Conservation (phyloP, 371 early-diverging fungal genomes). For the Mucor piriformis region DNA sequence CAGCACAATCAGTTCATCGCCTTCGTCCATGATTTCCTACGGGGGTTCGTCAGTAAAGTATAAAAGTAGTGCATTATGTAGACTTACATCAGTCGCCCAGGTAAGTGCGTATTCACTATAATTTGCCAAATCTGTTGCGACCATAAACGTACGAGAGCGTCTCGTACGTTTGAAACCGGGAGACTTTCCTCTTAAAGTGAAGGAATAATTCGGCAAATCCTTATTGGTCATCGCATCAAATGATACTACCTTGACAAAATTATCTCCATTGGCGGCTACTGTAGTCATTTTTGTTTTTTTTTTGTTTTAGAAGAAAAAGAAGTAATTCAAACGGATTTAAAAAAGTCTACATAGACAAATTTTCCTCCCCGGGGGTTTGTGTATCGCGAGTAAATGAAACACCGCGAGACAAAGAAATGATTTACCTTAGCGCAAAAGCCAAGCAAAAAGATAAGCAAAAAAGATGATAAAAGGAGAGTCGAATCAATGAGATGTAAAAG, state of each 20-base stretch:
- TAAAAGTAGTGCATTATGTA: background rate
- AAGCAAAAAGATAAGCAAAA: background rate
- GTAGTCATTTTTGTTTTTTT: background rate
- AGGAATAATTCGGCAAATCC: conserved; percentile 57
- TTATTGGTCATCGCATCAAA: conserved; percentile 63
- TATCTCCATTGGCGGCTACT: background rate
- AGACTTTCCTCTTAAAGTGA: conserved; percentile 61
- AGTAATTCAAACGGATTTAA: background rate
- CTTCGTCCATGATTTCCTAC: conserved; percentile 61
- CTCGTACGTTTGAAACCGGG: conserved; percentile 51
- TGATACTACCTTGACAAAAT: conserved; percentile 58
- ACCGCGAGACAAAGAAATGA: conserved; percentile 12
- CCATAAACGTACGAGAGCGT: conserved; percentile 58
- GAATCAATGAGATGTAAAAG: too few relatives aligned
- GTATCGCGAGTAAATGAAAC: background rate
- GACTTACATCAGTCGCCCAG: conserved; percentile 57
- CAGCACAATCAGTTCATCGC: conserved; percentile 62
- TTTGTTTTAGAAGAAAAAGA: background rate
- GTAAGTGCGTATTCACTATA: conserved; percentile 64
- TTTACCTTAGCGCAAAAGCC: too few relatives aligned
- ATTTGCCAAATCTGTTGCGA: conserved; percentile 61
- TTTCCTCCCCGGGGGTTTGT: conserved; percentile 11
- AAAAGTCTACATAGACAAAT: background rate
- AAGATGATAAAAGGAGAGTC: background rate
- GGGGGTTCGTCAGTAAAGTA: background rate